Base-by-base conservation (phyloP, 2,329 filamentous ascomycete genomes). In the Pezicula carpinea region DNA sequence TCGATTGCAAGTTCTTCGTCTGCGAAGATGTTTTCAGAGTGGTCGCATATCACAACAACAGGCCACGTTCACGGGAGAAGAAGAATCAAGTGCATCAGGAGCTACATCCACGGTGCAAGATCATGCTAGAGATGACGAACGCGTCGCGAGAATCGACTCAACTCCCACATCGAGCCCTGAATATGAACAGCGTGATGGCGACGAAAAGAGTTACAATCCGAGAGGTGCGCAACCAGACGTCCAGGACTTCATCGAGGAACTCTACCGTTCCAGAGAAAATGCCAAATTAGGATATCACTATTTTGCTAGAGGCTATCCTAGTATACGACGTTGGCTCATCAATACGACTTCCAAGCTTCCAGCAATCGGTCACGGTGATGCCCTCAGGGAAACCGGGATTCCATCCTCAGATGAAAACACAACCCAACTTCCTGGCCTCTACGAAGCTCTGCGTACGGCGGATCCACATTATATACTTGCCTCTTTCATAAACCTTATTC, bases 1-100 rank as follows among this genome's bases (percentile, higher is more conserved):
- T 43, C 52, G 57, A 29, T 38, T 59, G 19, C 51, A 53, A 21
- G 26, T 46, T 23, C 48, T 58, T 14, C 52, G 57, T 31, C 52
- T 59, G 14, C 52, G 54, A 43, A 38, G 51, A 53, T 43, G 42
- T 29, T 51, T 53, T 32, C 44, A 43, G 38, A 42, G 13, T 13
- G 35, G 8, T 38, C 35, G 17, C 11, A 18, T 21, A 11, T 38
- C 15, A 41, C 44, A 15, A 41, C 44, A 15, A 41, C 15, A 3
- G 5, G n/a, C 43, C n/a, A 21, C 36, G 31, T 35, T 14, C 14
- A 35, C 33, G 18, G 18, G 13, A 3, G 11, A 35, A 15, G n/a
- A 17, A n/a, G n/a, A n/a, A n/a, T n/a, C n/a, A n/a, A n/a, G 15
- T 14, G 29, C 29, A 14, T 32, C 29, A 32, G 29, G 29, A 32